phyloP scores from a whole-genome alignment of 2,329 filamentous ascomycete species.

The Curvularia sp. region DNA sequence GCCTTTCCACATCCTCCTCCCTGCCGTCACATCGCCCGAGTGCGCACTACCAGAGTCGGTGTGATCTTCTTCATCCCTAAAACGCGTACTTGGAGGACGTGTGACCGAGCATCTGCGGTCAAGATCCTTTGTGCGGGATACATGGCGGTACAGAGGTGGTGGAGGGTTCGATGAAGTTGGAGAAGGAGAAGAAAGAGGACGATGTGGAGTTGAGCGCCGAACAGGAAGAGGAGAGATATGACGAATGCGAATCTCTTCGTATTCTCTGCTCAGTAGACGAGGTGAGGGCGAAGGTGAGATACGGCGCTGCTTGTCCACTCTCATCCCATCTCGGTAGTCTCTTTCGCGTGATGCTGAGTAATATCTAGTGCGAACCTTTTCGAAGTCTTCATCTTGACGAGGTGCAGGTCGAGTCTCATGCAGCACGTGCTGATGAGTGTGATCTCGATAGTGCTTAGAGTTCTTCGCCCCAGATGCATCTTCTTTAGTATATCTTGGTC shows the following conservation, averaged over 20 bases:
- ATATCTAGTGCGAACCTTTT: conserved; percentile 29
- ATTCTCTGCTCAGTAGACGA: conserved; percentile 11
- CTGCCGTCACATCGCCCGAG: conserved; percentile 25
- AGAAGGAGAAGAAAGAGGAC: neutral
- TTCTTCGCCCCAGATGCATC: conserved; percentile 11
- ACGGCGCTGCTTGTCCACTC: conserved; percentile 26
- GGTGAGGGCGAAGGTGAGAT: conserved; percentile 21
- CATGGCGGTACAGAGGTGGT: conserved; percentile 24
- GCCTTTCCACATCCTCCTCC: conserved; percentile 37
- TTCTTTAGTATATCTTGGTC: conserved; percentile 16
- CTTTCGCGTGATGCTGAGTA: conserved; percentile 19
- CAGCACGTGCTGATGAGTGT: conserved; percentile 23
- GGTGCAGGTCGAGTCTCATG: conserved; percentile 23
- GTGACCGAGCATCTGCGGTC: conserved; percentile 18
- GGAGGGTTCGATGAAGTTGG: conserved; percentile 14
- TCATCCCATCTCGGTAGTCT: conserved; percentile 29
- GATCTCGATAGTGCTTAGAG: conserved; percentile 22
- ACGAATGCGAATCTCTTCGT: conserved; percentile 24
- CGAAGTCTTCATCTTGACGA: conserved; percentile 23
- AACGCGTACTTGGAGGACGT: conserved; percentile 15
- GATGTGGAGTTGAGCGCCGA: conserved; percentile 7
- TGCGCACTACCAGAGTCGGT: conserved; percentile 39
- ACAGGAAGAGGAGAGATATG: conserved; percentile 21
- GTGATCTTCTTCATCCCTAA: conserved; percentile 22
- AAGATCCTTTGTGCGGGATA: conserved; percentile 16